Percentiles rank a stretch among this genome's conserved stretches.
These are phyloP conservation scores for Boletus pseudopeckii DNA, from an alignment of 768 basidiomycete genomes.

Conservation along the genomic window DNA sequence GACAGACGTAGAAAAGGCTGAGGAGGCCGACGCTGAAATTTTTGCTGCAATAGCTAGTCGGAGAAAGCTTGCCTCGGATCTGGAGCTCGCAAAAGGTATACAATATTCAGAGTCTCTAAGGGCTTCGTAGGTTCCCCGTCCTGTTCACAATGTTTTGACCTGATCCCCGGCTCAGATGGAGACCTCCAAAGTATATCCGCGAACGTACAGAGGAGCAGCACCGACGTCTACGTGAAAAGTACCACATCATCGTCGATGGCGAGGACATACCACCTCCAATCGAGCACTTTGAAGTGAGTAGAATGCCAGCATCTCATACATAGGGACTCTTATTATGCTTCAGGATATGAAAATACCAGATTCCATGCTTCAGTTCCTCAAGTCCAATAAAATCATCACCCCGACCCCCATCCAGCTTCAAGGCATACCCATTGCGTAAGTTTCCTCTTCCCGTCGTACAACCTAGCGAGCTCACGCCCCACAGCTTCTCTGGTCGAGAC, in stretches of 20 bases:
- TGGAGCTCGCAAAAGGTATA: slow-evolving; percentile 92
- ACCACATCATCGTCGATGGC: slow-evolving; percentile 94
- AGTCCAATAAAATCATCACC: slow-evolving; percentile 74
- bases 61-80: slow-evolving; percentile 86
- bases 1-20: slow-evolving; percentile 77
- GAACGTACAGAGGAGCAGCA: slow-evolving; percentile 67
- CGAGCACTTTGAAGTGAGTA: slow-evolving; percentile 71
- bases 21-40: slow-evolving; percentile 88
- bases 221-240: slow-evolving; percentile 76
- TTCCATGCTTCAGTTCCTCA: slow-evolving; percentile 77
- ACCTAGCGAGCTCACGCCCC: slow-evolving; percentile 6
- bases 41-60: slow-evolving; percentile 88
- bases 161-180: slow-evolving; percentile 60
- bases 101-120: slow-evolving; percentile 83
- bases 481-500: slow-evolving; percentile 90
- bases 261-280: slow-evolving; percentile 93
- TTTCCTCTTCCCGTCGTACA: slow-evolving; percentile 4
- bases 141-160: background rate
- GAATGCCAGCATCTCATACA: background rate
- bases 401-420: slow-evolving; percentile 98
- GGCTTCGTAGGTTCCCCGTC: slow-evolving; percentile 57
- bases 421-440: slow-evolving; percentile 93
- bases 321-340: slow-evolving; percentile 12
- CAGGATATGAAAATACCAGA: slow-evolving; percentile 99
- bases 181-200: slow-evolving; percentile 79